These are phyloP conservation scores for Perkinsus olseni DNA, from an alignment of 169 alveolate genomes.

Conservation along the genomic window DNA sequence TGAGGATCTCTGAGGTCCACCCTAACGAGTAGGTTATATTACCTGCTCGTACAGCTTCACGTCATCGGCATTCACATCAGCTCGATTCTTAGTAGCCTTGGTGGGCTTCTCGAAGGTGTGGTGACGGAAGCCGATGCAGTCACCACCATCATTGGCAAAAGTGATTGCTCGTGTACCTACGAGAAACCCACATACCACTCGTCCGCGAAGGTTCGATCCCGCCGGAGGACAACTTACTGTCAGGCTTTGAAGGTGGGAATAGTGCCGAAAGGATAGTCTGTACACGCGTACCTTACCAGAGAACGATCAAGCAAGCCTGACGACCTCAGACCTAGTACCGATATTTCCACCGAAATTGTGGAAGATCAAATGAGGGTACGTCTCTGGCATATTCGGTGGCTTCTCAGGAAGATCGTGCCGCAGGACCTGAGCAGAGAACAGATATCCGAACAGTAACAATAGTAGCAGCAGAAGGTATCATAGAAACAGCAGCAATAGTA, in stretches of 20 bases:
- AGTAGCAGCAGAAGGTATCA: too few species aligned
- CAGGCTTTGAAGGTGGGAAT: constrained; percentile 37
- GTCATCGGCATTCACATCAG: constrained; percentile 62
- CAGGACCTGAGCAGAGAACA: constrained; percentile 33
- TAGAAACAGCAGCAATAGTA: too few species aligned
- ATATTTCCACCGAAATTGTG: constrained; percentile 66
- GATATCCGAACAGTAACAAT: too few species aligned
- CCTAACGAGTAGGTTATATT: not conserved
- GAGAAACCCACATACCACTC: not conserved
- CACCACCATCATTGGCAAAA: constrained; percentile 34
- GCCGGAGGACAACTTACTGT: not conserved
- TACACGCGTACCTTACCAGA: constrained; percentile 25
- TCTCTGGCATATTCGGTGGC: constrained; percentile 87
- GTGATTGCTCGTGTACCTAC: constrained; percentile 35
- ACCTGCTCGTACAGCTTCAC: constrained; percentile 60
- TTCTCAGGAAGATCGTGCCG: constrained; percentile 94
- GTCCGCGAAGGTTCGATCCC: not conserved
- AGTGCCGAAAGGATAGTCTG: constrained; percentile 32
- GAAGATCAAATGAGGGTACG: constrained; percentile 90
- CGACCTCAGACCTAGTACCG: not conserved
- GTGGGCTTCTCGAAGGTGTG: constrained; percentile 28
- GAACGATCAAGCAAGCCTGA: not conserved
- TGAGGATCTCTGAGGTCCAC: not conserved
- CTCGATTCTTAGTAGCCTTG: constrained; percentile 16
- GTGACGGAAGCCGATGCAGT: constrained; percentile 39